Percentiles rank a stretch among this genome's conserved stretches.
Evolutionary conservation across 176 grass and related monocot species (phyloP).

Genomic region (Poa pratensis): DNA sequence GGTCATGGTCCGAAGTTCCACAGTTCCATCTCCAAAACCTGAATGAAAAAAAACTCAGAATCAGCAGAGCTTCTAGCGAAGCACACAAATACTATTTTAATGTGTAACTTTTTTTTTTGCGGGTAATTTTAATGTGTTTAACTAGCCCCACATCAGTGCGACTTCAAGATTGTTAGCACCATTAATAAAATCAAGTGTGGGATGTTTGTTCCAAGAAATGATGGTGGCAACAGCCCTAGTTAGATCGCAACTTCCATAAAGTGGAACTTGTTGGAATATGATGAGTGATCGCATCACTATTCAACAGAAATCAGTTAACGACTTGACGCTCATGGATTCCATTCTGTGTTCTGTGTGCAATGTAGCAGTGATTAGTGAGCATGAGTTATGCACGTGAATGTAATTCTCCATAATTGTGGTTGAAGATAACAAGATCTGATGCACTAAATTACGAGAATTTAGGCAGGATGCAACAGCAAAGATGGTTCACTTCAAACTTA

Average conservation of each 20-base stretch:
- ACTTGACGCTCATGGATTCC: not conserved
- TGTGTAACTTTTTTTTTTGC: too few relatives aligned
- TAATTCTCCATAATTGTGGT: not conserved
- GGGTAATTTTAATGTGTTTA: conserved; percentile 34
- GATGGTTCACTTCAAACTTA: not conserved
- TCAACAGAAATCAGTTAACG: not conserved
- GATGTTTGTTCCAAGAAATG: not conserved
- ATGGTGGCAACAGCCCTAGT: not conserved
- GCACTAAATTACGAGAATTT: not conserved
- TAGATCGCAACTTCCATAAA: not conserved
- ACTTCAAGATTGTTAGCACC: not conserved
- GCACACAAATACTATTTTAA: not conserved
- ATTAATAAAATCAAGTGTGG: not conserved
- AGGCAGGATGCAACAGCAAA: not conserved
- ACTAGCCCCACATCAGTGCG: not conserved
- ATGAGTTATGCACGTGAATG: not conserved
- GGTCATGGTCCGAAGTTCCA: not conserved
- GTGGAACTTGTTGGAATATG: not conserved
- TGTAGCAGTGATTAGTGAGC: not conserved
- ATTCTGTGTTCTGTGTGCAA: not conserved
- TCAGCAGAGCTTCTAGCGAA: not conserved
- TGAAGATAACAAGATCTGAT: not conserved
- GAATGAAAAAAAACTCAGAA: not conserved
- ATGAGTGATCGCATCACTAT: not conserved
- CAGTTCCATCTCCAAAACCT: not conserved